Percentiles rank a stretch among this genome's conserved stretches.
Conservation (phyloP, 352 stramenopile species). For the Globisporangium lucens region DNA sequence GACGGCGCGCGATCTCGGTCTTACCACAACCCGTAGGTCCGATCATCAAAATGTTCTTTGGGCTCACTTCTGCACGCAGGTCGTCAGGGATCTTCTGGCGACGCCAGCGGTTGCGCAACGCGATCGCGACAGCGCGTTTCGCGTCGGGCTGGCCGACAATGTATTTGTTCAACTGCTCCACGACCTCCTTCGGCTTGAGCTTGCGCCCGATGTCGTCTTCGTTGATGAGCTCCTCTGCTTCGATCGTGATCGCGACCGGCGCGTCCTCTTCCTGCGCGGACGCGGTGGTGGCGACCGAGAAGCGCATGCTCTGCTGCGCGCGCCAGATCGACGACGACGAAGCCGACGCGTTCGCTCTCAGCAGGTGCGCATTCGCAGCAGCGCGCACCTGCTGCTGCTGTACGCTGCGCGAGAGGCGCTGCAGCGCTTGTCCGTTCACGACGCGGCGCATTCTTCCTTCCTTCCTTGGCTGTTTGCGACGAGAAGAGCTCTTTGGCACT, state of each 20-base stretch:
- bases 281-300: slow-evolving; percentile 34
- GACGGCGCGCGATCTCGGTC: slow-evolving; percentile 97
- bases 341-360: neutral
- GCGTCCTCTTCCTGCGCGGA: slow-evolving; percentile 26
- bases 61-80: slow-evolving; percentile 89
- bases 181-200: slow-evolving; percentile 92
- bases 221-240: slow-evolving; percentile 17
- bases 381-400: slow-evolving; percentile 9
- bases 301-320: slow-evolving; percentile 17
- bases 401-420: slow-evolving; percentile 33
- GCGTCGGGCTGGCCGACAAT: slow-evolving; percentile 97
- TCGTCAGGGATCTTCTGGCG: slow-evolving; percentile 94
- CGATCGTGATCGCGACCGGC: slow-evolving; percentile 23
- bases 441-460: slow-evolving; percentile 54
- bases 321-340: slow-evolving; percentile 10
- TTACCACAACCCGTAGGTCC: slow-evolving; percentile 98
- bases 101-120: slow-evolving; percentile 98
- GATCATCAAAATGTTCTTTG: slow-evolving; percentile 99
- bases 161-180: slow-evolving; percentile 95
- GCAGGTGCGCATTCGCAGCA: neutral
- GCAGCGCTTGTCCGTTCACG: slow-evolving; percentile 37
- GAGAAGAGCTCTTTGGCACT: slow-evolving; percentile 17
- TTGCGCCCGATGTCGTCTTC: slow-evolving; percentile 73
- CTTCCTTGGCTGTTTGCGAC: slow-evolving; percentile 7
- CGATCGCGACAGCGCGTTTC: slow-evolving; percentile 98